Evolutionary conservation across 345 rosid genomes (phyloP), one percentile per base, ranked within the genome.

Genomic region (Eucalyptus tenuipes): DNA sequence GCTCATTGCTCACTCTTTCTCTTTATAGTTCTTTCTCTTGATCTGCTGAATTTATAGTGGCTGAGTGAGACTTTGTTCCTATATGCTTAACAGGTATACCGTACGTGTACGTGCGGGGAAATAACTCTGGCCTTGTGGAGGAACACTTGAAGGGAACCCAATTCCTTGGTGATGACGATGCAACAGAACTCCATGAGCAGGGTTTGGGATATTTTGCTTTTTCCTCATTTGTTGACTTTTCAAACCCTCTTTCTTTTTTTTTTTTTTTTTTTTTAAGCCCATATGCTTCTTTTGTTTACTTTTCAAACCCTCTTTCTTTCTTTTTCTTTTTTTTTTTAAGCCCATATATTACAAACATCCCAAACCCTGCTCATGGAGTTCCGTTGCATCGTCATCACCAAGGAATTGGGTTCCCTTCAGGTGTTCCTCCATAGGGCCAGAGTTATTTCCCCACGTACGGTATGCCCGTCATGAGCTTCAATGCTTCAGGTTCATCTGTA

Each of bases 21-120:
- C n/a, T n/a, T n/a, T n/a, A n/a, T n/a, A n/a, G n/a, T n/a, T n/a
- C n/a, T n/a, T n/a, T n/a, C n/a, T n/a, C n/a, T n/a, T n/a, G n/a
- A n/a, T n/a, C n/a, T n/a, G n/a, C n/a, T n/a, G n/a, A n/a, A n/a
- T n/a, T n/a, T n/a, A n/a, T n/a, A n/a, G n/a, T n/a, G n/a, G n/a
- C n/a, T n/a, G n/a, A n/a, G n/a, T n/a, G n/a, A n/a, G n/a, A n/a
- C n/a, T n/a, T n/a, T n/a, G n/a, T n/a, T n/a, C n/a, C n/a, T n/a
- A n/a, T n/a, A n/a, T n/a, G n/a, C n/a, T n/a, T n/a, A 45, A 90
- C 79, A 9, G 94, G 96, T 92, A 95, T 91, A 68, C 94, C 93
- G 90, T 95, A 95, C 17, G 95, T 94, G n/a, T n/a, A n/a, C n/a
- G n/a, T n/a, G n/a, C n/a, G 88, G 96, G 96, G 89, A 94, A 95